Conservation (phyloP, 2,329 filamentous ascomycete species). For the Colletotrichum lentis region DNA sequence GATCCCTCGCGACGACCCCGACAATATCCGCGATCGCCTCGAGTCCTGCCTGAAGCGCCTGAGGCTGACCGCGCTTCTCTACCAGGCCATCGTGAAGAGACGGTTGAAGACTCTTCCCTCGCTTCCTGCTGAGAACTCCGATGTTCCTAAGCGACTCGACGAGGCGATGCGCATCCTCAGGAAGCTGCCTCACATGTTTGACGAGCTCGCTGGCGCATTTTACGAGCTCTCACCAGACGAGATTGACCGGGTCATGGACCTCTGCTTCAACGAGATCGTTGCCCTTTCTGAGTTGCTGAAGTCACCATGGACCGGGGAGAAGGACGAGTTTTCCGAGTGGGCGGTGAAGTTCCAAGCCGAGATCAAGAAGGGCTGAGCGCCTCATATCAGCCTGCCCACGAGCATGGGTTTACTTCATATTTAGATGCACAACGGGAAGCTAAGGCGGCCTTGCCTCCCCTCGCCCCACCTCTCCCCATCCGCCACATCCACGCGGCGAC, state of each 20-base stretch:
- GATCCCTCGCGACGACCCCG: constrained; percentile 70
- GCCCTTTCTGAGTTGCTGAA: constrained; percentile 63
- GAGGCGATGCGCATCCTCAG: constrained; percentile 64
- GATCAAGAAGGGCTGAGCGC: constrained; percentile 54
- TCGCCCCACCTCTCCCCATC: neutral
- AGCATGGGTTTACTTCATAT: constrained; percentile 14
- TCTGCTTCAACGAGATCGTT: constrained; percentile 68
- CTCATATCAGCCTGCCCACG: neutral
- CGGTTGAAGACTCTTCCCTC: constrained; percentile 67
- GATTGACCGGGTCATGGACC: constrained; percentile 66
- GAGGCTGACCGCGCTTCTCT: constrained; percentile 73
- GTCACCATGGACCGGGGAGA: constrained; percentile 68
- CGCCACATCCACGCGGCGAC: constrained; percentile 12
- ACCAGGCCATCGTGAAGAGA: constrained; percentile 74
- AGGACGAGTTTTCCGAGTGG: constrained; percentile 84
- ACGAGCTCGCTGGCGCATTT: constrained; percentile 75
- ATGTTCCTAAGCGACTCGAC: constrained; percentile 59
- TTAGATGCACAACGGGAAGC: constrained; percentile 17
- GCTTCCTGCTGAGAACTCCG: constrained; percentile 47
- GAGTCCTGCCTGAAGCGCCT: constrained; percentile 70
- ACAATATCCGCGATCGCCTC: constrained; percentile 70
- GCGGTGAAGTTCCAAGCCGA: constrained; percentile 64
- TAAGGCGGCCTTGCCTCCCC: neutral
- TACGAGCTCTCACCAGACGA: constrained; percentile 71
- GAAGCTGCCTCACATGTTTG: constrained; percentile 71